Evolutionary conservation across 176 grass and related monocot genomes (phyloP).

Genomic region (Melocanna baccifera): DNA sequence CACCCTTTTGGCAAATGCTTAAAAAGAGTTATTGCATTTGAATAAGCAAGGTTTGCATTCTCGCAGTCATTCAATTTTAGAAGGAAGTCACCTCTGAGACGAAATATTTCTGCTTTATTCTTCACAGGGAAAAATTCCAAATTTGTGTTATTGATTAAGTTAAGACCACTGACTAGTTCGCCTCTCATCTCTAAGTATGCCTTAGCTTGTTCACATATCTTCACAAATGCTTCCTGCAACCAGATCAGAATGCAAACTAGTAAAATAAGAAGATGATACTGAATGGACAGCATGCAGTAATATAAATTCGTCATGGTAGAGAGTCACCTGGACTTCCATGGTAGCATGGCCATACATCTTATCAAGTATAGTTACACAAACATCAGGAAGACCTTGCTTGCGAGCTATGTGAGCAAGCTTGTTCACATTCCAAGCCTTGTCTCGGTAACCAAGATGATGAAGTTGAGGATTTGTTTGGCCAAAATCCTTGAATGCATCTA

Average conservation of each 20-base stretch:
- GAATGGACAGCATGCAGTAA: not conserved
- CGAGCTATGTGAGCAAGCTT: conserved; percentile 95
- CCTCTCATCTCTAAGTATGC: conserved; percentile 98
- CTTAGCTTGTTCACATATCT: conserved; percentile 98
- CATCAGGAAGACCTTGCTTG: conserved; percentile 94
- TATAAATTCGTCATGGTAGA: conserved; percentile 10
- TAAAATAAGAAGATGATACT: conserved; percentile 8
- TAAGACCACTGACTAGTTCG: conserved; percentile 85
- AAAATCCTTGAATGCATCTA: conserved; percentile 96
- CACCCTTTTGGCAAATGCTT: conserved; percentile 98
- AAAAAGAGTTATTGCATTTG: conserved; percentile 79
- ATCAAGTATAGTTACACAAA: conserved; percentile 95
- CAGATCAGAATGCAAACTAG: conserved; percentile 18
- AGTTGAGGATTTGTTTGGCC: conserved; percentile 86
- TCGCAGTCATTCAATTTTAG: conserved; percentile 86
- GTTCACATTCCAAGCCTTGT: conserved; percentile 99
- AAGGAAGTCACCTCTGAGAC: conserved; percentile 88
- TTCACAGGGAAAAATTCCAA: conserved; percentile 96
- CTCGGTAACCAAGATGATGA: conserved; percentile 97
- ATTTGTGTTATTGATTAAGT: conserved; percentile 92
- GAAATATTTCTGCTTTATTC: conserved; percentile 96
- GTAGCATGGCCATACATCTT: conserved; percentile 99
- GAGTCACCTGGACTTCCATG: conserved; percentile 98
- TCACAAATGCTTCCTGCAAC: conserved; percentile 98
- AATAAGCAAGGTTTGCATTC: conserved; percentile 75